These are phyloP conservation scores for Rhizopus sp. DNA, from an alignment of 371 early-diverging fungal genomes.

Conservation along the genomic window DNA sequence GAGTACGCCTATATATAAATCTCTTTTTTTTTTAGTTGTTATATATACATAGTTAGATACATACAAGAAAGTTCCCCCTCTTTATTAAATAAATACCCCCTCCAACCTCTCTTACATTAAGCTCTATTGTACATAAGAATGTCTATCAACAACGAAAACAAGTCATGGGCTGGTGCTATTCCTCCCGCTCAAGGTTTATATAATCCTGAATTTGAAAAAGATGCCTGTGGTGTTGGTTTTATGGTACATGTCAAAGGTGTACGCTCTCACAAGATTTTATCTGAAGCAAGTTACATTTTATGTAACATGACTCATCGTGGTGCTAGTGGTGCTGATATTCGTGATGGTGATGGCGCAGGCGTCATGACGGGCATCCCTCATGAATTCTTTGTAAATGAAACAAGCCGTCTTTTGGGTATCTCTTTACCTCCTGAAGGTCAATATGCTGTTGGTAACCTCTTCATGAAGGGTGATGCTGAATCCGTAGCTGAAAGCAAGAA, in stretches of 20 bases:
- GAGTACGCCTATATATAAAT: slow-evolving; percentile 3
- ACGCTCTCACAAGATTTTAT: slow-evolving; percentile 85
- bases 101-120: slow-evolving; percentile 8
- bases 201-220: slow-evolving; percentile 88
- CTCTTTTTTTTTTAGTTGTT: background rate
- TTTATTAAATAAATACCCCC: slow-evolving; percentile 7
- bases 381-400: slow-evolving; percentile 73
- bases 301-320: slow-evolving; percentile 99
- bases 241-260: slow-evolving; percentile 88
- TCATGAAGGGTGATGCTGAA: slow-evolving; percentile 70
- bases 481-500: slow-evolving; percentile 66
- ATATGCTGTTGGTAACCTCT: slow-evolving; percentile 95
- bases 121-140: slow-evolving; percentile 3
- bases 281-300: slow-evolving; percentile 84
- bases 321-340: slow-evolving; percentile 87
- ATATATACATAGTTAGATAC: background rate
- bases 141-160: slow-evolving; percentile 30
- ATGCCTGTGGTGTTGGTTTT: slow-evolving; percentile 97
- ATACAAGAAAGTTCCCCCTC: background rate
- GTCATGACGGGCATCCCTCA: slow-evolving; percentile 96
- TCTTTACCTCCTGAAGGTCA: slow-evolving; percentile 75
- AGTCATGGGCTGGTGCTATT: slow-evolving; percentile 81
- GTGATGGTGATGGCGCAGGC: slow-evolving; percentile 89
- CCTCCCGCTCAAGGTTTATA: slow-evolving; percentile 90
- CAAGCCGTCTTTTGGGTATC: slow-evolving; percentile 57